Conservation (phyloP, 176 grass and related monocot genomes). For the Chloris gayana region DNA sequence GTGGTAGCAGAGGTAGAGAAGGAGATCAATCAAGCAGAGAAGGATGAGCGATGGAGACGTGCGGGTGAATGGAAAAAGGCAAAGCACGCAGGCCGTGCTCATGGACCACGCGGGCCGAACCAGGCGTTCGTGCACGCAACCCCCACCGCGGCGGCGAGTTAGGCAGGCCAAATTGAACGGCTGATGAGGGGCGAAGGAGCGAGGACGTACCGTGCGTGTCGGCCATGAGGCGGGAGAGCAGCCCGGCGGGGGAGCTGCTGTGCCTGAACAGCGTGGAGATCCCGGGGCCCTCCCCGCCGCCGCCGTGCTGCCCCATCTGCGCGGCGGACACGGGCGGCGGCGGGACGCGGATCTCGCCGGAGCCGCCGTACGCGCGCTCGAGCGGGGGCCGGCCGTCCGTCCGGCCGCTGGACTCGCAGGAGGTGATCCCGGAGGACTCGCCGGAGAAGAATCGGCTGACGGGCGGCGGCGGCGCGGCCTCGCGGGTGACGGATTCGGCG, state of each 20-base stretch:
- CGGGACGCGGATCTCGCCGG: slow-evolving; percentile 50
- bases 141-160: background rate
- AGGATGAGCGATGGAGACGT: background rate
- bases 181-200: no score
- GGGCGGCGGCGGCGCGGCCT: background rate
- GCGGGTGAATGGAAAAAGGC: background rate
- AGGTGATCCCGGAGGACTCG: slow-evolving; percentile 61
- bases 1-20: background rate
- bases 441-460: slow-evolving; percentile 62
- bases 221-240: slow-evolving; percentile 75
- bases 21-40: background rate
- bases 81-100: background rate
- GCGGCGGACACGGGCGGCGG: background rate
- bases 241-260: slow-evolving; percentile 88
- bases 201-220: slow-evolving; percentile 66
- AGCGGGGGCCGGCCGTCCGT: background rate
- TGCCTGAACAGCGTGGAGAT: slow-evolving; percentile 54
- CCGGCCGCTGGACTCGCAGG: slow-evolving; percentile 75
- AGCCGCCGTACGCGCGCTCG: slow-evolving; percentile 42
- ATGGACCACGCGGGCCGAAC: slow-evolving; percentile 15
- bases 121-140: slow-evolving; percentile 6
- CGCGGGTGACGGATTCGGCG: slow-evolving; percentile 57
- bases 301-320: background rate
- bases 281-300: background rate
- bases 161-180: no score